Evolutionary conservation across 768 basidiomycete species (phyloP), one percentile per base, ranked within the genome.

Genomic region (Macrolepiota albuminosa): DNA sequence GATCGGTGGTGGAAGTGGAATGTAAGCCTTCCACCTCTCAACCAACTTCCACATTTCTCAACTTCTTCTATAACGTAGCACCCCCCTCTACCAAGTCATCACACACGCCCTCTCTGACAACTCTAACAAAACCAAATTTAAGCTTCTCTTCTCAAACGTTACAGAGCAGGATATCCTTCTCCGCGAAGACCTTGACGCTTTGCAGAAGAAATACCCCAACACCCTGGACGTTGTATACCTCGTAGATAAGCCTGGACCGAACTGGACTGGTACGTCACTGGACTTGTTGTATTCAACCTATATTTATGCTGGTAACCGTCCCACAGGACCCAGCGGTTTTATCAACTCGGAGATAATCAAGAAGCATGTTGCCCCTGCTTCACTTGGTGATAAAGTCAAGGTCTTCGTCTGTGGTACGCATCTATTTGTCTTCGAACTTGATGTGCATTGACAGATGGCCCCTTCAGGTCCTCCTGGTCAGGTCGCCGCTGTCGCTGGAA

Each of bases 1-100:
- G 66, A 92, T 98, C 66, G 93, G 92, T 37, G 97, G 97, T 56
- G 97, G 97, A 56, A 89, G 86, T 64, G 97, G 97, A 71, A 93
- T 98, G 88, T 89, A 67, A 66, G 86, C 48, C 6, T 40, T 26
- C 24, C 13, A 31, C 11, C 11, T 36, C 34, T 14, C 5, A 11
- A 21, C 43, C 48, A 48, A 50, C 18, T 40, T 56, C 51, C 53
- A 47, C 34, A 36, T 46, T 43, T 55, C 50, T 31, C 37, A 47
- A 7, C 18, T 37, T 10, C 46, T 55, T 54, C 36, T 18, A 26
- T 51, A 34, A 56, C 49, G 66, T 9, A 93, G 89, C 62, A 89
- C 92, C 9, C 92, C 92, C 2, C 81, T 94, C 49, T 93, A 90
- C 76, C 92, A 93, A 73, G 75, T 97, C 66, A 69, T 95, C 48